Base-by-base conservation (phyloP, 2,329 filamentous ascomycete species). In the Cordyceps javanica region DNA sequence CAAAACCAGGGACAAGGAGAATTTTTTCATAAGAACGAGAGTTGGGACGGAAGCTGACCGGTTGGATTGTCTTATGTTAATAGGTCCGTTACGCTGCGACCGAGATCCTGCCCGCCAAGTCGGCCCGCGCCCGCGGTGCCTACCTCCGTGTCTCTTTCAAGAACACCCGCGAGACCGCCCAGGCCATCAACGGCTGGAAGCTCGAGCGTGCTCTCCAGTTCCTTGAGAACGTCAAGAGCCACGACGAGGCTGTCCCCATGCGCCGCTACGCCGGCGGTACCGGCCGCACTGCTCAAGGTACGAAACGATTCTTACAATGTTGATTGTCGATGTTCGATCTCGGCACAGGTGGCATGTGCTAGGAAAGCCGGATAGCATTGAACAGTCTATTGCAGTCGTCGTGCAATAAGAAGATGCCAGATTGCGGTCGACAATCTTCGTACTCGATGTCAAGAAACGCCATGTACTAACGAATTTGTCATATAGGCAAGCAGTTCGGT, bases 121-220 rank as follows among this genome's bases (percentile, higher is more conserved):
- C 90, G 82, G 94, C 94, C 79, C 91, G 93, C 83, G 89, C 93
- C 75, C 92, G 94, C 81, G 94, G 95, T 80, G 91, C 92, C 77
- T 99, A 97, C 86, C 90, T 99, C 72, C 91, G 94, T 77, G 93
- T 97, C 71, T 96, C 90, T 71, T 99, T 97, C 90, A 99, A 99
- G 89, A 99, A 99, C 88, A 99, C 94, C 77, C 91, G 94, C 75
- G 95, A 99, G 85, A 97, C 93, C 68, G 94, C 95, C 66, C 94
- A 97, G 85, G 92, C 92, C 73, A 96, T 99, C 87, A 97, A 94
- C 82, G 93, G 93, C 81, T 96, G 91, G 91, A 97, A 97, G 85
- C 77, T 97, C 74, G 84, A 91, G 81, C 92, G 94, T 75, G 94
- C 94, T 72, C 81, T 97, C 69, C 87, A 87, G 75, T 99, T 96